A percentile compares a stretch with the other conserved stretches of the same genome.
Conservation (phyloP, 495 filamentous ascomycete species). For the Aspergillus ostianus region DNA sequence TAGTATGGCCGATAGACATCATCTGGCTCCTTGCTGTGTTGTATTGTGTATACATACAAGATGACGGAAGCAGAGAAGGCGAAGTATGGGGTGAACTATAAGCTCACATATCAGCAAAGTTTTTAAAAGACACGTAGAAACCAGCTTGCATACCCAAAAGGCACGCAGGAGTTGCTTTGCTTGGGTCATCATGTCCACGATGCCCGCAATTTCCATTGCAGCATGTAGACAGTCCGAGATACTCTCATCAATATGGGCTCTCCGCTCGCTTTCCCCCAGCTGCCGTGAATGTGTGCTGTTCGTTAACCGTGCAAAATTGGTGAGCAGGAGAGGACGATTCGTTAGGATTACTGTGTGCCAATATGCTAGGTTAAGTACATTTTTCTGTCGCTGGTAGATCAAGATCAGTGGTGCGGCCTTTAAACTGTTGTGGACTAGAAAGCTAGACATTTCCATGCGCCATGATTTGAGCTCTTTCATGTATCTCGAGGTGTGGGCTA, state of each 20-base stretch:
- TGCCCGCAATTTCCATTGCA: neutral
- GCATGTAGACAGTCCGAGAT: neutral
- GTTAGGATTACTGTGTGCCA: conserved; percentile 1
- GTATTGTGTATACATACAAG: neutral
- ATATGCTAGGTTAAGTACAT: neutral
- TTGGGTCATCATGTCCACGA: conserved; percentile 1
- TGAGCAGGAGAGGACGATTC: neutral
- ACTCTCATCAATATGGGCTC: neutral
- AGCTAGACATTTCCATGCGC: neutral
- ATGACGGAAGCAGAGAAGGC: conserved; percentile 1
- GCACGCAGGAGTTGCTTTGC: conserved; percentile 1
- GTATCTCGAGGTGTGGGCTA: neutral
- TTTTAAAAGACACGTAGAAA: neutral
- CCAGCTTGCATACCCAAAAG: neutral
- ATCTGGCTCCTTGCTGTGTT: neutral
- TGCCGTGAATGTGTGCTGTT: neutral
- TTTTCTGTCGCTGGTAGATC: conserved; percentile 1
- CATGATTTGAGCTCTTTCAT: neutral
- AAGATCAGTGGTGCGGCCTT: neutral
- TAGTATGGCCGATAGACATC: neutral
- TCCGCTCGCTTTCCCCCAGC: neutral
- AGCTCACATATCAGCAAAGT: neutral
- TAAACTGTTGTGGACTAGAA: neutral
- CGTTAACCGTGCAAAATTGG: neutral
- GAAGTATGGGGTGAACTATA: neutral